phyloP scores from a whole-genome alignment of 2,329 filamentous ascomycete genomes.

The Exophiala alcalophila region DNA sequence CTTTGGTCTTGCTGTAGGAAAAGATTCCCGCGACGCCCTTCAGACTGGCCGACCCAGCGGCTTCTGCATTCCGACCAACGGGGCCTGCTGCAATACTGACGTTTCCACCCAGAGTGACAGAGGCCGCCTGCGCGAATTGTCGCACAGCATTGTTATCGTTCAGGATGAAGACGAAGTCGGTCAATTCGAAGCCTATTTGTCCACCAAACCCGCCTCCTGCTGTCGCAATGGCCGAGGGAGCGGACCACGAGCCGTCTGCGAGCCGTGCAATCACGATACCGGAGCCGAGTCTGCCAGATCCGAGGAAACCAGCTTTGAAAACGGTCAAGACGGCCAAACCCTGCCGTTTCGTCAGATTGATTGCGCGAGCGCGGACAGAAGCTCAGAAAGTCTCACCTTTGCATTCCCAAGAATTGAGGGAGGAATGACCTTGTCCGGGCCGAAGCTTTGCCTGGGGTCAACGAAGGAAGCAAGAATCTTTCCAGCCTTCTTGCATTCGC shows the following conservation, averaged over 20 bases:
- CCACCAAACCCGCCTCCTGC: conserved; percentile 51
- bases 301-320: conserved; percentile 50
- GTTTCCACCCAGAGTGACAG: conserved; percentile 89
- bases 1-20: conserved; percentile 97
- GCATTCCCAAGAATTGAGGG: conserved; percentile 84
- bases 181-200: conserved; percentile 52
- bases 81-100: conserved; percentile 94
- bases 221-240: conserved; percentile 49
- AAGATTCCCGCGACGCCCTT: conserved; percentile 90
- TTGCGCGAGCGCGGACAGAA: too few species aligned
- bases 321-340: conserved; percentile 51
- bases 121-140: conserved; percentile 89
- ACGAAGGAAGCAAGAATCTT: conserved; percentile 95
- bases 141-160: conserved; percentile 88
- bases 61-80: conserved; percentile 90
- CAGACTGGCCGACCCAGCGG: conserved; percentile 86
- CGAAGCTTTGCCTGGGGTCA: conserved; percentile 88
- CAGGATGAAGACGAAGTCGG: conserved; percentile 89
- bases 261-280: conserved; percentile 50
- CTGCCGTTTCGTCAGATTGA: conserved; percentile 32
- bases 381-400: conserved; percentile 65
- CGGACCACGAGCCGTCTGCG: conserved; percentile 49
- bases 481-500: conserved; percentile 94
- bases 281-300: conserved; percentile 50
- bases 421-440: conserved; percentile 95